These are phyloP conservation scores for Sarcocystis neurona DNA, from an alignment of 169 alveolate species.

Conservation along the genomic window DNA sequence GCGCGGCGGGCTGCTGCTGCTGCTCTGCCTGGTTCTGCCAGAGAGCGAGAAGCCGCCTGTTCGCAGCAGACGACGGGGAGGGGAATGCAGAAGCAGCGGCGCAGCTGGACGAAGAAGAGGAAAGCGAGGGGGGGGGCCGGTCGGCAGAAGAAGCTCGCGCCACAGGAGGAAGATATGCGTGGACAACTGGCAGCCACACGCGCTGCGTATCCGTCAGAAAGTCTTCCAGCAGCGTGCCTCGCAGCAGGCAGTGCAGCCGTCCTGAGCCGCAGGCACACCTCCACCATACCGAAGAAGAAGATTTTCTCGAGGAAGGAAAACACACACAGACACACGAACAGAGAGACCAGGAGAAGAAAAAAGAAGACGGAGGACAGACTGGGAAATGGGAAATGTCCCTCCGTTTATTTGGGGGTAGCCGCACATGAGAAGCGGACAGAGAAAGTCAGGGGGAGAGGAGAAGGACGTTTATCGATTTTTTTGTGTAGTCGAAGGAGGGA, in stretches of 20 bases:
- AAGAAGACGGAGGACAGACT: background rate
- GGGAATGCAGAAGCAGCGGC: too few species aligned
- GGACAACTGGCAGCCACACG: conserved; percentile 63
- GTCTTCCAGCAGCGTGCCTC: conserved; percentile 60
- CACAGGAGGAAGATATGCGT: conserved; percentile 44
- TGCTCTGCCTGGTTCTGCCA: conserved; percentile 26
- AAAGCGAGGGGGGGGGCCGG: too few species aligned
- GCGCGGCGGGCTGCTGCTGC: conserved; percentile 4
- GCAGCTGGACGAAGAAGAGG: too few species aligned
- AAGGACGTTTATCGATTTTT: too few species aligned
- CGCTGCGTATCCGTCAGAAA: conserved; percentile 40
- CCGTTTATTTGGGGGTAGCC: too few species aligned
- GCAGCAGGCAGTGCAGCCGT: conserved; percentile 66
- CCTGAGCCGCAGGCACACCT: conserved; percentile 43
- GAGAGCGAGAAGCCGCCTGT: background rate
- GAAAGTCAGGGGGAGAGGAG: too few species aligned
- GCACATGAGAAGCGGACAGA: too few species aligned
- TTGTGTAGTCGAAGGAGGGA: too few species aligned
- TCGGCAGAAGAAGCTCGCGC: background rate
- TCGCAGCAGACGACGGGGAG: too few species aligned
- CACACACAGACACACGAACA: background rate
- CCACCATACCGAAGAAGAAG: too few species aligned
- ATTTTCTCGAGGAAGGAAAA: background rate
- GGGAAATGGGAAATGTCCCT: too few species aligned
- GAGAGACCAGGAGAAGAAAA: background rate